Conservation (phyloP, 2,329 filamentous ascomycete species). For the Penicillium nordicum region DNA sequence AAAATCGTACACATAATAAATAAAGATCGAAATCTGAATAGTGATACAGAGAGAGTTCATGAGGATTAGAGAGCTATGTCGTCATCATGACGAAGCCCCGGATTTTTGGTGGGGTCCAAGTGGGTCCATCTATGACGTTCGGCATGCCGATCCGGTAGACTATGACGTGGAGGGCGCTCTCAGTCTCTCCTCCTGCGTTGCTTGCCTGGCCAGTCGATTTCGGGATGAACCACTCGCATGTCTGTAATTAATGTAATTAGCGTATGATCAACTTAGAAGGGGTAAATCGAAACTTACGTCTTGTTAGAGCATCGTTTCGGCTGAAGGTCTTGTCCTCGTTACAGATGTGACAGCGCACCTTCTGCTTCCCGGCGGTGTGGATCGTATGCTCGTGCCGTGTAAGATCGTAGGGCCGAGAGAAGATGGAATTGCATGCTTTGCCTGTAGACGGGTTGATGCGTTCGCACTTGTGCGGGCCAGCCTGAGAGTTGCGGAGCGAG, state of each 20-base stretch:
- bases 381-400: conserved; percentile 97
- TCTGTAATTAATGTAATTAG: conserved; percentile 39
- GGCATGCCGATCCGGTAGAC: conserved; percentile 21
- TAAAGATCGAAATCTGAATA: conserved; percentile 11
- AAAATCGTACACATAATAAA: conserved; percentile 19
- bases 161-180: conserved; percentile 13
- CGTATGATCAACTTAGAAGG: conserved; percentile 1
- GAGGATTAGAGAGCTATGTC: conserved; percentile 9
- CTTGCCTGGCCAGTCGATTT: conserved; percentile 76
- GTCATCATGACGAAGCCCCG: conserved; percentile 17
- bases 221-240: conserved; percentile 90
- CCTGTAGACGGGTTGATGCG: conserved; percentile 91
- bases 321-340: conserved; percentile 97
- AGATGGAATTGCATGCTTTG: conserved; percentile 90
- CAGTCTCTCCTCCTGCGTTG: conserved; percentile 41
- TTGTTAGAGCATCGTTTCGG: conserved; percentile 84
- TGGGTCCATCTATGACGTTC: conserved; percentile 12
- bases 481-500: conserved; percentile 73
- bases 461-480: conserved; percentile 88
- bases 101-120: conserved; percentile 1
- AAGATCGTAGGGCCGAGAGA: conserved; percentile 93
- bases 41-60: conserved; percentile 17
- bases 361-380: conserved; percentile 90
- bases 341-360: conserved; percentile 88
- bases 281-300: conserved; percentile 6